Evolutionary conservation across 2,329 filamentous ascomycete genomes (phyloP).

Genomic region (Penicillium sp.): DNA sequence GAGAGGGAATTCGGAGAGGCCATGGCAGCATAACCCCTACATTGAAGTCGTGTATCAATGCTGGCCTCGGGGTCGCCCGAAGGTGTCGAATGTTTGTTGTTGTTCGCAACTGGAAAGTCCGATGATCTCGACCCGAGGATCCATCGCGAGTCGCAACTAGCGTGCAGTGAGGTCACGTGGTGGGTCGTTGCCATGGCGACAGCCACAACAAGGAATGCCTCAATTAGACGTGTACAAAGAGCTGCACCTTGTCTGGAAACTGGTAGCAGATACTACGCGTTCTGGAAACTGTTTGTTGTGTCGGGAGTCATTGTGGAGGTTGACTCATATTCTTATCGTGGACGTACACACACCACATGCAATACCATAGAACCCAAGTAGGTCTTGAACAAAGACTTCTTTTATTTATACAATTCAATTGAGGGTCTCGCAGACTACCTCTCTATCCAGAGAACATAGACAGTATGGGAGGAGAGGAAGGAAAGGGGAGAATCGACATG

Average conservation of each 20-base stretch:
- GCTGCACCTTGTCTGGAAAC: not conserved
- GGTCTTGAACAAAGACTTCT: too few species aligned
- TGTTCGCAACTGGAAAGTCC: conserved; percentile 14
- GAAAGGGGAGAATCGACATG: too few species aligned
- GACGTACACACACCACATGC: too few species aligned
- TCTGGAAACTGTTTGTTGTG: too few species aligned
- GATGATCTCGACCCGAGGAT: conserved; percentile 22
- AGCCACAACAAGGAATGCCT: conserved; percentile 23
- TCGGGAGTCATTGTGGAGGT: too few species aligned
- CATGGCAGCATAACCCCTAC: conserved; percentile 31
- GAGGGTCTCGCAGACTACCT: too few species aligned
- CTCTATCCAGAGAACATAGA: too few species aligned
- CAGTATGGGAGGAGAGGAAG: too few species aligned
- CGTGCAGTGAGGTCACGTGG: conserved; percentile 24
- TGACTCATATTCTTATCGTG: too few species aligned
- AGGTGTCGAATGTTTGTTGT: conserved; percentile 30
- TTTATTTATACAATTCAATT: too few species aligned
- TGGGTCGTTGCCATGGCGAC: conserved; percentile 19
- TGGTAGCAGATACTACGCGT: not conserved
- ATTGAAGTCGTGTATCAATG: conserved; percentile 33
- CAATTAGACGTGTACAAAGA: not conserved
- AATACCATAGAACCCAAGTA: too few species aligned
- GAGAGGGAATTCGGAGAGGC: conserved; percentile 43
- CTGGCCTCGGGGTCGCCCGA: conserved; percentile 20
- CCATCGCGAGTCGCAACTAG: conserved; percentile 13